A percentile compares a stretch with the other conserved stretches of the same genome.
Evolutionary conservation across 164 flowering plant species (phyloP).

Genomic region (Paratinospora sagittata): DNA sequence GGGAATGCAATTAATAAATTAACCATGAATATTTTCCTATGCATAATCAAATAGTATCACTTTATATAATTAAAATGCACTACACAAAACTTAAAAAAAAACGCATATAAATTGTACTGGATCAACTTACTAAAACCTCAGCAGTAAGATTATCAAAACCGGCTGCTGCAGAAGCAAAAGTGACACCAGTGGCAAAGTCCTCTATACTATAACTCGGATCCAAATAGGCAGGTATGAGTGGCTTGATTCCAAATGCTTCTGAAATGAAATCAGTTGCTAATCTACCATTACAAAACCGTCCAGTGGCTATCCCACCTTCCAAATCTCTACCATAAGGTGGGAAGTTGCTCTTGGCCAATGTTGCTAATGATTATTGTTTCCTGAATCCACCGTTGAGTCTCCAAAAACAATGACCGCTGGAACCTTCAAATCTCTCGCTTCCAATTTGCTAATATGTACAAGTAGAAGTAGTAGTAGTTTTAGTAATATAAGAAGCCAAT

Average conservation of each 20-base stretch:
- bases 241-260: constrained; percentile 50
- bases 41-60: too few species aligned
- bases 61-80: background rate
- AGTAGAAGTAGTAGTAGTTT: background rate
- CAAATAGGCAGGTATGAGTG: constrained; percentile 47
- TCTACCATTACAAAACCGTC: constrained; percentile 57
- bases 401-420: constrained; percentile 55
- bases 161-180: constrained; percentile 65
- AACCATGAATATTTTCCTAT: too few species aligned
- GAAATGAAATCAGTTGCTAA: constrained; percentile 53
- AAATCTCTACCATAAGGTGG: constrained; percentile 68
- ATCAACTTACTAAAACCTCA: constrained; percentile 39
- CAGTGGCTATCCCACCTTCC: constrained; percentile 40
- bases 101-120: background rate
- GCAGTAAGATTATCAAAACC: constrained; percentile 61
- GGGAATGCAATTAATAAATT: background rate
- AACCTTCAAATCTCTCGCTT: constrained; percentile 4
- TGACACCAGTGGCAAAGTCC: constrained; percentile 56
- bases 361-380: constrained; percentile 49
- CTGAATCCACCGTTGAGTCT: constrained; percentile 61
- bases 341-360: constrained; percentile 45
- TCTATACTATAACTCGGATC: constrained; percentile 44
- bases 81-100: too few species aligned
- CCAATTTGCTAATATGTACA: background rate
- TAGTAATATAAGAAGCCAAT: background rate